Conservation (phyloP, 192 early-diverging fungal species). For the Rhizophlyctis rosea region DNA sequence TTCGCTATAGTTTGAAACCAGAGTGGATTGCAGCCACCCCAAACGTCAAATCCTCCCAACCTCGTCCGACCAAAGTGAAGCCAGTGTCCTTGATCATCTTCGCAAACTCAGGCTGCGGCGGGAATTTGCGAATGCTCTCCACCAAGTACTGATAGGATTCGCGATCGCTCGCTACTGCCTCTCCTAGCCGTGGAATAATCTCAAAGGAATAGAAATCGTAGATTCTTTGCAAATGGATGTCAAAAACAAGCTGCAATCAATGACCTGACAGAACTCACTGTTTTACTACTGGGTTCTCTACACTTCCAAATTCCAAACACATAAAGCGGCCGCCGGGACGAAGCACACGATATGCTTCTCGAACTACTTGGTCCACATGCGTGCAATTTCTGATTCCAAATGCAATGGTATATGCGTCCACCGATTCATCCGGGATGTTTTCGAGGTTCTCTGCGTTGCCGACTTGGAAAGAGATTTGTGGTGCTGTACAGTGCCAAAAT, state of each 20-base stretch:
- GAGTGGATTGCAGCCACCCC: conserved; percentile 95
- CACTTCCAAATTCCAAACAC: conserved; percentile 90
- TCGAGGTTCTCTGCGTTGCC: conserved; percentile 89
- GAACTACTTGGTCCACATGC: conserved; percentile 80
- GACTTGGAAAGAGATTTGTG: conserved; percentile 71
- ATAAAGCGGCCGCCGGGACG: conserved; percentile 96
- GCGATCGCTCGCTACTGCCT: conserved; percentile 81
- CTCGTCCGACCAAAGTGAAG: conserved; percentile 82
- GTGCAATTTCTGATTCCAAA: conserved; percentile 99
- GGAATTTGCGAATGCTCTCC: conserved; percentile 94
- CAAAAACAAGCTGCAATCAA: neutral
- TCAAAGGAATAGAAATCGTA: conserved; percentile 96
- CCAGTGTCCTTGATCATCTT: conserved; percentile 86
- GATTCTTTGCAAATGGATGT: conserved; percentile 35
- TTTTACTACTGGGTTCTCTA: conserved; percentile 87
- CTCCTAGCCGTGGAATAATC: conserved; percentile 85
- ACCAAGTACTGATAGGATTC: conserved; percentile 97
- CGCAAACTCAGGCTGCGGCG: conserved; percentile 83
- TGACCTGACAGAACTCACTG: conserved; percentile 64
- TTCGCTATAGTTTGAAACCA: conserved; percentile 80
- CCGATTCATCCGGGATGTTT: conserved; percentile 67
- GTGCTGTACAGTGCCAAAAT: no score
- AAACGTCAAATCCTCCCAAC: conserved; percentile 95
- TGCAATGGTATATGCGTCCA: conserved; percentile 95
- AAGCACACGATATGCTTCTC: conserved; percentile 89